phyloP scores from a whole-genome alignment of 1,139 yeast species.

The Hansenula sp. region DNA sequence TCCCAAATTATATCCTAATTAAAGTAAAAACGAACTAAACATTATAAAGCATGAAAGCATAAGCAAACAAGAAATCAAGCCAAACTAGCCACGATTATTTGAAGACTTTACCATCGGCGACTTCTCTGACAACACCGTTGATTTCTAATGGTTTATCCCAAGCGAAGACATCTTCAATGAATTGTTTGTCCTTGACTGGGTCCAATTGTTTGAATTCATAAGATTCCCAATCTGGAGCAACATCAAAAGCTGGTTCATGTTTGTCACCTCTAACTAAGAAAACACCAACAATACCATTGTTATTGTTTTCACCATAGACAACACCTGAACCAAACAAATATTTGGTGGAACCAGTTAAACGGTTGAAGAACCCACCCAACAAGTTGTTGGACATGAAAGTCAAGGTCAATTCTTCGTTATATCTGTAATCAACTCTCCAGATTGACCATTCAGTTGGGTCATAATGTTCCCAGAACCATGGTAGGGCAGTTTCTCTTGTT shows the following conservation, averaged over 20 bases:
- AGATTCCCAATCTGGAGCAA: constrained; percentile 99
- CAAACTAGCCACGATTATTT: too few relatives aligned
- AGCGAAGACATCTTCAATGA: constrained; percentile 75
- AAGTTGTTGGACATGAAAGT: constrained; percentile 98
- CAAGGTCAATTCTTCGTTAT: constrained; percentile 95
- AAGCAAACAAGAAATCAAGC: not conserved
- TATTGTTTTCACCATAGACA: constrained; percentile 97
- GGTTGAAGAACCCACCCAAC: constrained; percentile 97
- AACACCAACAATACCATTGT: constrained; percentile 96
- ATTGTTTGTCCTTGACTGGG: constrained; percentile 62
- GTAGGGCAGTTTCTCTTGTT: constrained; percentile 90
- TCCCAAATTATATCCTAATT: not conserved
- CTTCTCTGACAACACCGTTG: constrained; percentile 63
- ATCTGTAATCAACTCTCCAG: constrained; percentile 95
- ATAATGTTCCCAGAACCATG: constrained; percentile 98
- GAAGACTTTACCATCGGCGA: constrained; percentile 81
- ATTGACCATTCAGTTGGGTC: constrained; percentile 92
- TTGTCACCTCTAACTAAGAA: constrained; percentile 96
- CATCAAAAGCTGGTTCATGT: constrained; percentile 84
- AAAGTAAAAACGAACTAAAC: not conserved
- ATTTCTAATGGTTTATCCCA: constrained; percentile 77
- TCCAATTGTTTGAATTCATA: constrained; percentile 67
- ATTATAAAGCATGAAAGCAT: too few relatives aligned
- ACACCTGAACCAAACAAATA: constrained; percentile 91
- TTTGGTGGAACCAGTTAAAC: constrained; percentile 88